These are phyloP conservation scores for Trichoderma harzianum DNA, from an alignment of 2,329 filamentous ascomycete species.

Conservation along the genomic window DNA sequence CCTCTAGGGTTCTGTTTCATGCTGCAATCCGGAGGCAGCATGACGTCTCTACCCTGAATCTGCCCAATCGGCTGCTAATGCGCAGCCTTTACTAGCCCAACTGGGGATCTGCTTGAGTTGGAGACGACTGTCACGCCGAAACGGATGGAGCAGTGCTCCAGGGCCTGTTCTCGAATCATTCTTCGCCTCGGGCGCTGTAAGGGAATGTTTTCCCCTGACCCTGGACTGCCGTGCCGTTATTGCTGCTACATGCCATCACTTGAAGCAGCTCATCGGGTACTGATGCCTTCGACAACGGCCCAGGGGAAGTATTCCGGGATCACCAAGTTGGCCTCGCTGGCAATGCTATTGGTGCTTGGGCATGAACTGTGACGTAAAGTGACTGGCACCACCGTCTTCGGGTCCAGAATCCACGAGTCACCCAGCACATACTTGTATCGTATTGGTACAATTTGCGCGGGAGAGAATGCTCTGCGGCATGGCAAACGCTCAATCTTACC, in stretches of 20 bases:
- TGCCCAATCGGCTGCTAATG: slow-evolving; percentile 21
- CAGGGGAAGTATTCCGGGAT: neutral
- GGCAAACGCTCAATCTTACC: neutral
- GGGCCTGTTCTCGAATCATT: slow-evolving; percentile 17
- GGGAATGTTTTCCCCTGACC: neutral
- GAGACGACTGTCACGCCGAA: neutral
- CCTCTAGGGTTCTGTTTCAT: slow-evolving; percentile 17
- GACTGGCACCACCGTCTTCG: neutral
- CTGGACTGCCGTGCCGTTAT: slow-evolving; percentile 4
- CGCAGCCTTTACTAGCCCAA: slow-evolving; percentile 18
- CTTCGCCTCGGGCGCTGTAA: neutral
- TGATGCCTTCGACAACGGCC: neutral
- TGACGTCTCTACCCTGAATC: slow-evolving; percentile 20
- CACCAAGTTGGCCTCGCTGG: neutral
- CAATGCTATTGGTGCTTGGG: neutral
- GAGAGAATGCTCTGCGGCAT: neutral
- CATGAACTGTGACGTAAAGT: slow-evolving; percentile 5
- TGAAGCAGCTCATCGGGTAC: neutral
- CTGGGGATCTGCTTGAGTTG: slow-evolving; percentile 5
- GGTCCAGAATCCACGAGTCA: neutral
- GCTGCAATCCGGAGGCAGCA: slow-evolving; percentile 13
- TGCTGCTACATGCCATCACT: neutral
- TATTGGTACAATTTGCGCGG: neutral
- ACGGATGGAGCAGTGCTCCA: neutral
- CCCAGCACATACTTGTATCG: neutral